Percentiles rank a stretch among this genome's conserved stretches.
phyloP scores from a whole-genome alignment of 768 basidiomycete species.

The Suillus luteus region DNA sequence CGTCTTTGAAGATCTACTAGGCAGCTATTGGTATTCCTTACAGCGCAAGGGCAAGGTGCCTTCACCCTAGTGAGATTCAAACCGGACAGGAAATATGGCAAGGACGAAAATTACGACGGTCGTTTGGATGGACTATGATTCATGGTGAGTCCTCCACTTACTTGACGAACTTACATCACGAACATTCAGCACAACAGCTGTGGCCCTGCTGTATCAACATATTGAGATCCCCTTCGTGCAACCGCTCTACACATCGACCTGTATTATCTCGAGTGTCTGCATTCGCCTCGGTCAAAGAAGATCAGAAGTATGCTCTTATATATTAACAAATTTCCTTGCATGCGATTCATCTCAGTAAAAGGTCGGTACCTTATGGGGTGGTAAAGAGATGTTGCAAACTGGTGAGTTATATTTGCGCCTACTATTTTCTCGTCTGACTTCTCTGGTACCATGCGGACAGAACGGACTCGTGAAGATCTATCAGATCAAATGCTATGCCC shows the following conservation, averaged over 20 bases:
- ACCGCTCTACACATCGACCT: too few species aligned
- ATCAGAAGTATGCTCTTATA: too few species aligned
- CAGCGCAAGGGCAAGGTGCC: not conserved
- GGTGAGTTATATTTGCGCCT: not conserved
- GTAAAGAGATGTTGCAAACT: not conserved
- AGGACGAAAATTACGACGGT: not conserved
- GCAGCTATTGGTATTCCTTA: not conserved
- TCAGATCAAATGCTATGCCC: not conserved
- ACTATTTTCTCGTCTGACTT: slow-evolving; percentile 1
- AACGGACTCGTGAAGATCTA: not conserved
- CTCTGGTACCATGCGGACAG: not conserved
- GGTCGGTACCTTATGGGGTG: not conserved
- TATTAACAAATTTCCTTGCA: too few species aligned
- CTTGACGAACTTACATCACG: not conserved
- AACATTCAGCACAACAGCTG: not conserved
- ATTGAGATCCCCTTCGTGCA: not conserved
- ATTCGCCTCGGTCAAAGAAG: too few species aligned
- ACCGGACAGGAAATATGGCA: not conserved
- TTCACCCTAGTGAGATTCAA: not conserved
- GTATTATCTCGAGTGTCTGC: too few species aligned
- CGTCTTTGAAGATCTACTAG: not conserved
- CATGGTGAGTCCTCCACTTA: not conserved
- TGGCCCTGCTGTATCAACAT: not conserved
- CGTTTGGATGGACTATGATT: not conserved
- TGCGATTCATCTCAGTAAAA: too few species aligned